Evolutionary conservation across 106 monocot species (phyloP).

Genomic region (Hemerocallis citrina): DNA sequence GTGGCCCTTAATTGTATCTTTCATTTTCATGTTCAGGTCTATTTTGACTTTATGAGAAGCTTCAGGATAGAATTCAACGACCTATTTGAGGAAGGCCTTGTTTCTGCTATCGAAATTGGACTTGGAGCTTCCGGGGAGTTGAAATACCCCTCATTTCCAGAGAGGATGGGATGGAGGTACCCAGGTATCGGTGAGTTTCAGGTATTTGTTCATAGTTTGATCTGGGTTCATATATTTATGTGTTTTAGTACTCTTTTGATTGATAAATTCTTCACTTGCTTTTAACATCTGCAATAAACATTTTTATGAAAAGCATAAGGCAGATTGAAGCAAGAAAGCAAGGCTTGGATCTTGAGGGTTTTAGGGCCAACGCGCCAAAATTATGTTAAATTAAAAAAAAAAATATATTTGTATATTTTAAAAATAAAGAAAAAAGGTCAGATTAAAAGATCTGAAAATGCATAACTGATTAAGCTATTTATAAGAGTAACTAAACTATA

Average conservation of each 20-base stretch:
- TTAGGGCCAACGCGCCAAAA: too few species aligned
- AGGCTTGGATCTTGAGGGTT: too few species aligned
- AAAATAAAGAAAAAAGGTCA: too few species aligned
- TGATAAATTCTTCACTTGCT: background rate
- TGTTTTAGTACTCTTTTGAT: background rate
- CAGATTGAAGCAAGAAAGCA: too few species aligned
- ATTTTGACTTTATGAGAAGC: conserved; percentile 99
- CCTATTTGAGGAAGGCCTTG: conserved; percentile 60
- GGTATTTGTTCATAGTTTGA: conserved; percentile 33
- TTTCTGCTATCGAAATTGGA: conserved; percentile 85
- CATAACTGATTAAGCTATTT: too few species aligned
- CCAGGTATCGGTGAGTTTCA: conserved; percentile 99
- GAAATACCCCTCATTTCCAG: conserved; percentile 81
- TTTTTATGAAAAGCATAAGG: too few species aligned
- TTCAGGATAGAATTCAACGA: conserved; percentile 82
- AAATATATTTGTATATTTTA: too few species aligned
- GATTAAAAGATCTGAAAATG: too few species aligned
- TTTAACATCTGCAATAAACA: too few species aligned
- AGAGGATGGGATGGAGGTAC: conserved; percentile 83
- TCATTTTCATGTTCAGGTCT: conserved; percentile 34
- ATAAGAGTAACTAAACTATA: too few species aligned
- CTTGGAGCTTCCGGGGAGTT: conserved; percentile 81
- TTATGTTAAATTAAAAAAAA: too few species aligned
- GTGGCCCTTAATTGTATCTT: background rate
- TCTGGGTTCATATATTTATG: background rate